Evolutionary conservation across 2,329 filamentous ascomycete genomes (phyloP).

Genomic region (Cladosporium velox): DNA sequence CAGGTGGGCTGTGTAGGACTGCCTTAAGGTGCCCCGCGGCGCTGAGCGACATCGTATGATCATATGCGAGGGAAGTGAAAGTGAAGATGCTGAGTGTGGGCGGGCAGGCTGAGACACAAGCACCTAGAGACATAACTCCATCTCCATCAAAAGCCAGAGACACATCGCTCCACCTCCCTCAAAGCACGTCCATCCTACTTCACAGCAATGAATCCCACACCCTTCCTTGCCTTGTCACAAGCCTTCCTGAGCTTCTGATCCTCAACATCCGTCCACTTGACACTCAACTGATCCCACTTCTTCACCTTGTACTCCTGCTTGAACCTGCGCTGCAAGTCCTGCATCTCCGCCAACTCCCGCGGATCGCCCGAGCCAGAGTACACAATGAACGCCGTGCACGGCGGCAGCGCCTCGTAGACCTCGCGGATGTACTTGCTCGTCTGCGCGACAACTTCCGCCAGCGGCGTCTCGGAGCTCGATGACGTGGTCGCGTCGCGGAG

Average conservation of each 20-base stretch:
- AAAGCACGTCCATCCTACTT: slow-evolving; percentile 43
- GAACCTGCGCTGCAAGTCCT: slow-evolving; percentile 57
- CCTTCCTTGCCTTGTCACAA: slow-evolving; percentile 57
- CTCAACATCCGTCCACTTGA: slow-evolving; percentile 66
- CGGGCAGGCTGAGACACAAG: no score
- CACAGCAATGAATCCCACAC: slow-evolving; percentile 61
- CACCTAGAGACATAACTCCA: no score
- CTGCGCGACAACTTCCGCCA: slow-evolving; percentile 50
- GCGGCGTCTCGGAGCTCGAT: slow-evolving; percentile 27
- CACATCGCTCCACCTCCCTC: no score
- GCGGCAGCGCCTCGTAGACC: slow-evolving; percentile 59
- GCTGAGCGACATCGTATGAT: not conserved
- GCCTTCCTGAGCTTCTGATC: slow-evolving; percentile 61
- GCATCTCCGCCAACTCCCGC: slow-evolving; percentile 56
- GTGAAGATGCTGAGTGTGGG: not conserved
- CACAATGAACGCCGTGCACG: slow-evolving; percentile 62
- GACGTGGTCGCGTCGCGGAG: slow-evolving; percentile 30
- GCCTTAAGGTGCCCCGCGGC: not conserved
- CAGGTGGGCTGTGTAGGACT: not conserved
- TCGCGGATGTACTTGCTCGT: slow-evolving; percentile 54
- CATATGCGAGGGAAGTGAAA: not conserved
- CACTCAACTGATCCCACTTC: slow-evolving; percentile 64
- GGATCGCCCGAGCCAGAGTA: slow-evolving; percentile 67
- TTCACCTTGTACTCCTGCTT: slow-evolving; percentile 59
- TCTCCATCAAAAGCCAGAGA: no score